Conservation (phyloP, 805 yeast genomes). For the Saccharomycopsis microspora region DNA sequence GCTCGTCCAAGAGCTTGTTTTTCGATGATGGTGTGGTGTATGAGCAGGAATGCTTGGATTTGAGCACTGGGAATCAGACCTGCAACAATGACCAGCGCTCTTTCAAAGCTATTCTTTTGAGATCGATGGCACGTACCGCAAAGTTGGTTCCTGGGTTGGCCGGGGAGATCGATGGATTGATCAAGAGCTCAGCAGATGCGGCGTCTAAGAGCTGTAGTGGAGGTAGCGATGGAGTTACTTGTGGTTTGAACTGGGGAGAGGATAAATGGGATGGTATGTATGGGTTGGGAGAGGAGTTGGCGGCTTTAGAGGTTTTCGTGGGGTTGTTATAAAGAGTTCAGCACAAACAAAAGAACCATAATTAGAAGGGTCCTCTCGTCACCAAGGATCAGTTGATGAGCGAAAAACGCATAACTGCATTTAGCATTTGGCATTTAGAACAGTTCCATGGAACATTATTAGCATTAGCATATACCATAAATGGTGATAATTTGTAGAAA, state of each 20-base stretch:
- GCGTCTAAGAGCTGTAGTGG: constrained; percentile 67
- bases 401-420: too few relatives aligned
- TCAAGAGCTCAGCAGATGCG: constrained; percentile 44
- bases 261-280: constrained; percentile 50
- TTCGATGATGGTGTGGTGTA: constrained; percentile 40
- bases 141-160: constrained; percentile 38
- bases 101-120: constrained; percentile 57
- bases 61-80: constrained; percentile 13
- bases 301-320: constrained; percentile 55
- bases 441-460: too few relatives aligned
- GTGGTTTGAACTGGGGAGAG: constrained; percentile 60
- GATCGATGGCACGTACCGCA: constrained; percentile 51
- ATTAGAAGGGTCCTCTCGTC: too few relatives aligned
- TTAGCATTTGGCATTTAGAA: too few relatives aligned
- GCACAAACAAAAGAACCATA: constrained; percentile 9
- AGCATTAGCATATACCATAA: too few relatives aligned
- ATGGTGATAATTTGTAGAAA: too few relatives aligned
- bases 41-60: constrained; percentile 45
- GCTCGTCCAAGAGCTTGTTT: constrained; percentile 38
- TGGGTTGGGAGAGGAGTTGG: constrained; percentile 75
- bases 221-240: constrained; percentile 64
- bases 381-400: too few relatives aligned
- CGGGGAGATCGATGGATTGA: constrained; percentile 29
- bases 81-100: constrained; percentile 74
- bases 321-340: constrained; percentile 25